Evolutionary conservation across 495 filamentous ascomycete species (phyloP), one percentile per base, ranked within the genome.

Genomic region (Aspergillus coremiiformis): DNA sequence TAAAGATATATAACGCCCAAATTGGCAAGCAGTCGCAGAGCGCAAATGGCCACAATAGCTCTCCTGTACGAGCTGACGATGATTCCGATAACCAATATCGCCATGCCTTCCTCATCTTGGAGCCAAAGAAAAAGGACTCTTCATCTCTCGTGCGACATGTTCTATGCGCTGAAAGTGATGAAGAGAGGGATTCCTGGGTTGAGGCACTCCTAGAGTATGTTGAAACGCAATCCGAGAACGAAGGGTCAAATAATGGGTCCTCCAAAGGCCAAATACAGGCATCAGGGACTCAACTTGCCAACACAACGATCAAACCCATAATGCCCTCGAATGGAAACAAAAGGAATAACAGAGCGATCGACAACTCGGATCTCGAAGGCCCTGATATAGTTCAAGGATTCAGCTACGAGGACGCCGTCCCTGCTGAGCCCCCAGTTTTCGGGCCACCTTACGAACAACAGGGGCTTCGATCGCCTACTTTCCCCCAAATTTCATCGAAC

Each of bases 121-220:
- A 98, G 66, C 91, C 90, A 1, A 98, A 97, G 73, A 88, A 88
- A 66, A 98, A 96, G 66, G 94, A 98, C 66, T 88, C 91, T 5
- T 85, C 77, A 15, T 93, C 85, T 57, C 77, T 90, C 37, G 89
- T 95, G n/a, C 86, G 91, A 39, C 93, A 98, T 68, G 89, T 97
- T 8, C 71, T 98, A 14, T 98, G 93, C 61, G 90, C 92, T 5
- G 93, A 98, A 68, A 97, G 86, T 60, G 93, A 98, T 62, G 74
- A 78, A 44, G 94, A 98, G 72, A 81, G 93, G 43, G 93, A 98
- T 68, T 76, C 84, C 26, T 98, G 93, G 93, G 92, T 98, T 2
- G 86, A 91, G 37, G 84, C 87, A 33, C 70, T 98, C 42, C 71
- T 97, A 61, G 84, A 88, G 54, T 93, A 94, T 75, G 89, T 95